Evolutionary conservation across 805 yeast genomes (phyloP), one percentile per base, ranked within the genome.

Genomic region (Schwanniomyces sp.): DNA sequence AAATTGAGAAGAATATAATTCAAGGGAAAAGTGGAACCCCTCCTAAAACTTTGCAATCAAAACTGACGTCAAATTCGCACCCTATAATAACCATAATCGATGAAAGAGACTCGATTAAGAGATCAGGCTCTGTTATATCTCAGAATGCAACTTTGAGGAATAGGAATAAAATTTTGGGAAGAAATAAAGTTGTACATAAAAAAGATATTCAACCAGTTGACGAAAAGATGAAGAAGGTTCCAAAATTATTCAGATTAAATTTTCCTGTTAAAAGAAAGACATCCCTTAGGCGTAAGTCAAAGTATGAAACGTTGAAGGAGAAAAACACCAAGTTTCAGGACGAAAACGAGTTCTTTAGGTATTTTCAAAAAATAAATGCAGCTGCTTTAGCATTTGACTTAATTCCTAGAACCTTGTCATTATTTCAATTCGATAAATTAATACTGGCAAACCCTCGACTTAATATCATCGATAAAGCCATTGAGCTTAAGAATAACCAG

Each of bases 251-350:
- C 26, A 45, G 49, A 27, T 69, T 63, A 36, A 37, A 60, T 25
- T 72, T 70, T 43, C 75, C 75, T 5, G 72, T 71, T 5, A 63
- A 56, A 40, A 53, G 75, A 36, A 63, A 58, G 32, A 63, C 65
- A 1, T 69, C 75, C 1, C 63, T 69, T 45, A 66, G 63, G 29
- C 32, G 47, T 41, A 44, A 44, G 14, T 48, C 58, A n/a, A 40
- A 36, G 26, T 67, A 67, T 49, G 50, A 56, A 18, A 49, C 61
- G 2, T 42, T 58, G 7, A 40, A 45, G 25, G 14, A 46, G 40
- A 30, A 48, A 29, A 41, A 28, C n/a, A 53, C 66, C 7, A 58
- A 59, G 16, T 69, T 67, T 45, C 45, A 48, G 11, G 49, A 47
- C n/a, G 45, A 41, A 43, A 40, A 48, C n/a, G 59, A 62, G 34